These are phyloP conservation scores for Lasiodiplodia citricola DNA, from an alignment of 2,329 filamentous ascomycete species.

Conservation along the genomic window DNA sequence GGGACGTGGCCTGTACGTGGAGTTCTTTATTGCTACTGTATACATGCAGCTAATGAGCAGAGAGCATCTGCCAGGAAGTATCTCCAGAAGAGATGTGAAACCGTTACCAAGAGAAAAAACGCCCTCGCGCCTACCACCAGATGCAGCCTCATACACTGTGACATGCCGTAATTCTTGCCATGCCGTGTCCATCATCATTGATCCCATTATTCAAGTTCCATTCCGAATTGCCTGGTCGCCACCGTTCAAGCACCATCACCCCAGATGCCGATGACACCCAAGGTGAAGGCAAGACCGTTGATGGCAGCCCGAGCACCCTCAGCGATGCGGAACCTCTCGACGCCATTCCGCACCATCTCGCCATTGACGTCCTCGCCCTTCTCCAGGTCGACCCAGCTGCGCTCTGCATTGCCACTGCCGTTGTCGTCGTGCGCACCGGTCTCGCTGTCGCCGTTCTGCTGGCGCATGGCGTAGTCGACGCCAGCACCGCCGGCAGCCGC, in stretches of 20 bases:
- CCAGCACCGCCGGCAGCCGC: constrained; percentile 54
- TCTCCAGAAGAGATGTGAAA: constrained; percentile 1
- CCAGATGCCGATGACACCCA: constrained; percentile 57
- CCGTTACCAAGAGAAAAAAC: not conserved
- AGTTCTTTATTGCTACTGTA: constrained; percentile 7
- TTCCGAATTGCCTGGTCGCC: not conserved
- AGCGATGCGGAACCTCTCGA: constrained; percentile 48
- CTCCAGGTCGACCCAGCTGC: constrained; percentile 31
- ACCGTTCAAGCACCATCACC: constrained; percentile 47
- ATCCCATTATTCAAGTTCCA: not conserved
- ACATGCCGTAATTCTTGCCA: not conserved
- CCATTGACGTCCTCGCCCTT: constrained; percentile 54
- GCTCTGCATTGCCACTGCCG: constrained; percentile 29
- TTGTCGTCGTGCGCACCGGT: constrained; percentile 9
- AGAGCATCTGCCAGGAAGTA: not conserved
- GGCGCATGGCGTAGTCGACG: constrained; percentile 43
- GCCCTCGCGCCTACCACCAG: constrained; percentile 10
- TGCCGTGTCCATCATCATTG: not conserved
- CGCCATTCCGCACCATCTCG: constrained; percentile 54
- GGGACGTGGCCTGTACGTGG: not conserved
- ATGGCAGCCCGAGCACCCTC: constrained; percentile 51
- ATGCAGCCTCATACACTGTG: constrained; percentile 1
- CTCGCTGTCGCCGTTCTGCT: constrained; percentile 17
- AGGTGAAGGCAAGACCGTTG: constrained; percentile 51
- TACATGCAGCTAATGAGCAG: constrained; percentile 10